Percentiles rank a stretch among this genome's conserved stretches.
Evolutionary conservation across 805 yeast genomes (phyloP).

Genomic region (Saturnispora quitensis): DNA sequence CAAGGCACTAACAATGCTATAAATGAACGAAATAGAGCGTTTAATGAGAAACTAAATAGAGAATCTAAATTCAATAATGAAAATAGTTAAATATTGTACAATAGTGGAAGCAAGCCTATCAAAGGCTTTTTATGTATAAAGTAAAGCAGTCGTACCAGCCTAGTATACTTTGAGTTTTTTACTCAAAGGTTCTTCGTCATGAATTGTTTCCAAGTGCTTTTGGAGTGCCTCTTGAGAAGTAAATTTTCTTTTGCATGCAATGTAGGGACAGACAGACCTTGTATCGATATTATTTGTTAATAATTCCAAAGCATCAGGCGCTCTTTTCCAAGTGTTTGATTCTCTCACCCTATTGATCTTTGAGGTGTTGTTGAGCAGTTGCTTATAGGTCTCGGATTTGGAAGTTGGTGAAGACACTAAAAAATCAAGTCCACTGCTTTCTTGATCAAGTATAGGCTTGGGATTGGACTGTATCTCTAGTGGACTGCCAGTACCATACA

Average conservation of each 20-base stretch:
- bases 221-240: constrained; percentile 38
- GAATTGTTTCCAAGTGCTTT: constrained; percentile 32
- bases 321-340: constrained; percentile 1
- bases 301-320: constrained; percentile 21
- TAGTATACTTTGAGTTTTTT: constrained; percentile 2
- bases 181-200: not conserved
- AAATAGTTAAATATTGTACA: not conserved
- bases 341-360: constrained; percentile 1
- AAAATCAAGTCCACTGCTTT: not conserved
- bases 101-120: not conserved
- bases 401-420: not conserved
- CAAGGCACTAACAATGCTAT: constrained; percentile 36
- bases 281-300: constrained; percentile 30
- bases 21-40: constrained; percentile 65
- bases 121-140: not conserved
- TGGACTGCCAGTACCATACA: constrained; percentile 2
- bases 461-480: not conserved
- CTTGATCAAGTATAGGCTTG: not conserved
- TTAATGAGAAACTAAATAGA: constrained; percentile 58
- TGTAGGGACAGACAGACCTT: constrained; percentile 38
- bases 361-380: not conserved
- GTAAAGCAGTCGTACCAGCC: not conserved
- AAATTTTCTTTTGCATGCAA: constrained; percentile 46
- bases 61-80: constrained; percentile 14
- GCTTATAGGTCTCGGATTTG: not conserved